A percentile compares a stretch with the other conserved stretches of the same genome.
Evolutionary conservation across 2,329 filamentous ascomycete genomes (phyloP).

Genomic region (Bretziella fagacearum): DNA sequence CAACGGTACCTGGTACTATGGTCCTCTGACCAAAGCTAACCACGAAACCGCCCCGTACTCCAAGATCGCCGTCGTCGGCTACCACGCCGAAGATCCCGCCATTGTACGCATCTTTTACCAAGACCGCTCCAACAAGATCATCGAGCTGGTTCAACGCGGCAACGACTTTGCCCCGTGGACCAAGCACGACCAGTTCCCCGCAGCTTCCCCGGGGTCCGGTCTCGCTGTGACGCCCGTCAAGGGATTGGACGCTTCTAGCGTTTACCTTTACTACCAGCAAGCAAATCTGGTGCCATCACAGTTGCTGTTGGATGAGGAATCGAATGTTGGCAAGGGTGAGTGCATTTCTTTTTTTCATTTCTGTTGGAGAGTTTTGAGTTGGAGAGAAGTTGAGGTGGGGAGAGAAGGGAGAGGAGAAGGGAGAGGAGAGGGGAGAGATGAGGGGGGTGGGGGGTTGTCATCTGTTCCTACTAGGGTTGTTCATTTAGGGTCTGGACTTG

Average conservation of each 20-base stretch:
- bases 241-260: constrained; percentile 11
- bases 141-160: constrained; percentile 14
- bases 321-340: constrained; percentile 8
- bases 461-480: not conserved
- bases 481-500: not conserved
- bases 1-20: constrained; percentile 14
- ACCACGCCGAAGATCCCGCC: constrained; percentile 12
- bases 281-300: constrained; percentile 11
- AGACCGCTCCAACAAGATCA: constrained; percentile 13
- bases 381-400: no score
- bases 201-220: constrained; percentile 12
- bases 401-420: no score
- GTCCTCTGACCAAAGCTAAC: constrained; percentile 10
- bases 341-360: not conserved
- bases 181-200: constrained; percentile 11
- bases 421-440: no score
- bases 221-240: constrained; percentile 11
- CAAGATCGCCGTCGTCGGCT: constrained; percentile 14
- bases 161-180: constrained; percentile 13
- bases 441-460: not conserved
- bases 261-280: constrained; percentile 13
- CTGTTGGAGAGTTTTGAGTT: not conserved
- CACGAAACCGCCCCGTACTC: constrained; percentile 11
- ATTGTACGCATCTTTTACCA: constrained; percentile 14
- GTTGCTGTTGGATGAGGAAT: constrained; percentile 10